Evolutionary conservation across 805 yeast genomes (phyloP), one percentile per base, ranked within the genome.

Genomic region (Metschnikowia kofuensis): DNA sequence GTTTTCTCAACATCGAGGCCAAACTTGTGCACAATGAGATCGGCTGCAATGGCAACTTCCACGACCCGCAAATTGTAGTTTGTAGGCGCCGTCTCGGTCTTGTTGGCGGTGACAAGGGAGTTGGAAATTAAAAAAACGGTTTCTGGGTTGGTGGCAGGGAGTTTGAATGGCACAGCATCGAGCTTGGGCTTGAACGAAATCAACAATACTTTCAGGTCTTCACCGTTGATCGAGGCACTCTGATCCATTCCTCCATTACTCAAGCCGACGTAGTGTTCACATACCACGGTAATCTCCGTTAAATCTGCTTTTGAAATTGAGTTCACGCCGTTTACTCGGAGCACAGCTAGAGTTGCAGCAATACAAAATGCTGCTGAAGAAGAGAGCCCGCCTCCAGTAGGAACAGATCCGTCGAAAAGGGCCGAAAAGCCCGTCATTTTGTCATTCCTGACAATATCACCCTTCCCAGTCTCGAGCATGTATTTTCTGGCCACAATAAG

Each of bases 161-260:
- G 76, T 37, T 69, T 64, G 60, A 82, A 72, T 12, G 87, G 78
- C 31, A 74, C 67, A 1, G 82, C 88, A 34, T 61, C 67, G 41
- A 85, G 69, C 51, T 70, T 62, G 2, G 91, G 90, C 51, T 75
- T 73, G 67, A 84, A 85, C 54, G 78, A 79, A 15, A 85, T 80
- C 54, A 77, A 74, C 47, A 84, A 65, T 1, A 84, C 85, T 53
- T 84, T 79, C 50, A 72, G 74, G 38, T 65, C 67, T 57, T 77
- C 80, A 16, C 90, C 89, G 54, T 77, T 83, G 26, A 85, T 75
- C 0, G 86, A 79, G 3, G 89, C 90, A 42, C 85, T 77, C 66
- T 85, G 90, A 61, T 85, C 90, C 86, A 85, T 79, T 36, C 90
- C 89, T n/a, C 90, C 91, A 34, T 84, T 81, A 62, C 82, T 84